Evolutionary conservation across 306 rosid species (phyloP).

Genomic region (Malus sieversii): DNA sequence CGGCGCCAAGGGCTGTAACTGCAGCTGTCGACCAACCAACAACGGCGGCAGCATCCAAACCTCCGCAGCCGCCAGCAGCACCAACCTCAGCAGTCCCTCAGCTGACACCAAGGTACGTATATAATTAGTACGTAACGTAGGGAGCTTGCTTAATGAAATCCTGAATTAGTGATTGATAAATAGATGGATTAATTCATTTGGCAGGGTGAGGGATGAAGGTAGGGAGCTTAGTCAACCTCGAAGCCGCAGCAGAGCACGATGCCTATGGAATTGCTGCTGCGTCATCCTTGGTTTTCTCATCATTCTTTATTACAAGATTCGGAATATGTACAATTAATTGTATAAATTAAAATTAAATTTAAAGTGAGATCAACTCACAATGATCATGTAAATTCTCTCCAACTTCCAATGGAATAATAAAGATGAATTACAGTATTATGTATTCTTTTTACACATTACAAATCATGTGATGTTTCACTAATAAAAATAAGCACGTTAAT

Average conservation of each 20-base stretch:
- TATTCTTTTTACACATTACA: no score
- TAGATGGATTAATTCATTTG: neutral
- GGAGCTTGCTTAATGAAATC: no score
- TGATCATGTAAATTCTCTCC: neutral
- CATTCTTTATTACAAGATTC: conserved; percentile 22
- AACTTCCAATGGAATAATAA: neutral
- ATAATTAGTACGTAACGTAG: neutral
- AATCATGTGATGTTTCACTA: no score
- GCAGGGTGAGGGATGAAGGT: conserved; percentile 24
- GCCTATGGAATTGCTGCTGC: conserved; percentile 28
- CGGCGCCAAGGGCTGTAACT: neutral
- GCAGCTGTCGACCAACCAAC: conserved; percentile 10
- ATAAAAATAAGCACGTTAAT: no score
- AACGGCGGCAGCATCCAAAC: conserved; percentile 8
- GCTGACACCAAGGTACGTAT: neutral
- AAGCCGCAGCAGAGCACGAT: conserved; percentile 10
- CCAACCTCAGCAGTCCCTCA: neutral
- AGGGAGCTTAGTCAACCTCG: neutral
- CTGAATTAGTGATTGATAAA: neutral
- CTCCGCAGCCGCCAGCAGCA: conserved; percentile 7
- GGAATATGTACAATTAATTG: neutral
- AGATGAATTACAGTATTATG: no score
- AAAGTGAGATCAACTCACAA: neutral
- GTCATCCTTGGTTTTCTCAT: conserved; percentile 23
- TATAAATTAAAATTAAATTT: neutral